These are phyloP conservation scores for Linderniella brevidens DNA, from an alignment of 257 asterid genomes.

Conservation along the genomic window DNA sequence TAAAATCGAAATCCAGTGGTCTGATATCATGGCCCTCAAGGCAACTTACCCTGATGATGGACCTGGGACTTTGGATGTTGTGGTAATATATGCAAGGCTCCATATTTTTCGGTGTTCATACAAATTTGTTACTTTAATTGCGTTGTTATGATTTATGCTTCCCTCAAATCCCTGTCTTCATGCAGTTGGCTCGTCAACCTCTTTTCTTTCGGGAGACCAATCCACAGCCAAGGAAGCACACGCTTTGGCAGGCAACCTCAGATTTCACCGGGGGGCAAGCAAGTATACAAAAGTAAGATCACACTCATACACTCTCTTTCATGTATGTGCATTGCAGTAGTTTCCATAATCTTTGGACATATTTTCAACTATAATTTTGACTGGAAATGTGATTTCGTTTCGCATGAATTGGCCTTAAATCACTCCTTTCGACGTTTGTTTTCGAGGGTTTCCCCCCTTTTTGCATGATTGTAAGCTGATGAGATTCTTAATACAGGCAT, in stretches of 20 bases:
- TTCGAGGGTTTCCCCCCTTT: too few species aligned
- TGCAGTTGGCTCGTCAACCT: slow-evolving; percentile 71
- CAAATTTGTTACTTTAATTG: neutral
- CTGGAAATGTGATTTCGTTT: too few species aligned
- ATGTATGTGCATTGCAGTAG: too few species aligned
- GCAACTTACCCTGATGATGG: slow-evolving; percentile 50
- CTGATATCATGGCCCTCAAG: slow-evolving; percentile 68
- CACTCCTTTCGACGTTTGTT: too few species aligned
- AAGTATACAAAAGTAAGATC: slow-evolving; percentile 43
- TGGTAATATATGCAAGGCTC: slow-evolving; percentile 25
- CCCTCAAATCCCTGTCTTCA: slow-evolving; percentile 2
- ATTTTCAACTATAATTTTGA: too few species aligned
- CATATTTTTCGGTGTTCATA: too few species aligned
- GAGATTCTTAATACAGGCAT: slow-evolving; percentile 26
- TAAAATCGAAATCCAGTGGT: slow-evolving; percentile 85
- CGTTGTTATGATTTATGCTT: too few species aligned
- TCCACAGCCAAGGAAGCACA: slow-evolving; percentile 91
- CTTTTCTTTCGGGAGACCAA: slow-evolving; percentile 88
- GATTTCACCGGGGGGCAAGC: slow-evolving; percentile 90
- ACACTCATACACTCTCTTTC: too few species aligned
- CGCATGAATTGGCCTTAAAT: too few species aligned
- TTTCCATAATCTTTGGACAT: too few species aligned
- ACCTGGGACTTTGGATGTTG: slow-evolving; percentile 57
- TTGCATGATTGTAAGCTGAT: too few species aligned
- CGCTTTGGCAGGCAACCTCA: slow-evolving; percentile 92